Base-by-base conservation (phyloP, 805 yeast species). In the Ogataea trehaloabstinens region DNA sequence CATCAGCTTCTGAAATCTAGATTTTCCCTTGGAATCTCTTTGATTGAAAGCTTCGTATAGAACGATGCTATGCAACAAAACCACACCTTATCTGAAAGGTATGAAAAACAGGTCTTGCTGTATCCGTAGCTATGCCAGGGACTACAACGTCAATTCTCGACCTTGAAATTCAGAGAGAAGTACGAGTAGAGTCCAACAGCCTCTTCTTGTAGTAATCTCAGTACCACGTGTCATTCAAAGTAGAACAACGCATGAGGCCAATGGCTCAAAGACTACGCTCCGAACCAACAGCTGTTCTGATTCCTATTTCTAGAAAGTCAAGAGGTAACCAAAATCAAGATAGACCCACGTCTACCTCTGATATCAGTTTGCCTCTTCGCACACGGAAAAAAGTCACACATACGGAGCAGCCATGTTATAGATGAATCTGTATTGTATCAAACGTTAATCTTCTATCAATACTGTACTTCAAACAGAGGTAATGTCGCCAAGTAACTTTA, bases 21-120 rank as follows among this genome's bases (percentile, higher is more conserved):
- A 45, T 49, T 58, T 59, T 58, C 64, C 64, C 56, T 50, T 64
- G 68, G 64, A 48, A 63, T 61, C 16, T 12, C 33, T 56, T 63
- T 61, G 32, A 46, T 47, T 45, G 49, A 38, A 56, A 60, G 47
- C 47, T 42, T 27, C n/a, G 18, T 25, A 24, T 35, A 24, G 15
- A 24, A 27, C 16, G 28, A 13, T 41, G 37, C 41, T 46, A 51
- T 31, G 39, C 48, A 48, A 47, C 62, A 56, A 43, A n/a, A 59
- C 62, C 62, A 48, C 43, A 46, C 43, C 39, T n/a, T n/a, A n/a
- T n/a, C n/a, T n/a, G n/a, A 40, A 41, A 41, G 40, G 52, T 46
- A 44, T 48, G 51, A 49, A 46, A 38, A 31, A 34, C 40, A 39
- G 47, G 49, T 42, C 53, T 12, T 46, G 41, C 44, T 44, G 49